phyloP scores from a whole-genome alignment of 352 stramenopile genomes.

The Phytophthora chlamydospora region DNA sequence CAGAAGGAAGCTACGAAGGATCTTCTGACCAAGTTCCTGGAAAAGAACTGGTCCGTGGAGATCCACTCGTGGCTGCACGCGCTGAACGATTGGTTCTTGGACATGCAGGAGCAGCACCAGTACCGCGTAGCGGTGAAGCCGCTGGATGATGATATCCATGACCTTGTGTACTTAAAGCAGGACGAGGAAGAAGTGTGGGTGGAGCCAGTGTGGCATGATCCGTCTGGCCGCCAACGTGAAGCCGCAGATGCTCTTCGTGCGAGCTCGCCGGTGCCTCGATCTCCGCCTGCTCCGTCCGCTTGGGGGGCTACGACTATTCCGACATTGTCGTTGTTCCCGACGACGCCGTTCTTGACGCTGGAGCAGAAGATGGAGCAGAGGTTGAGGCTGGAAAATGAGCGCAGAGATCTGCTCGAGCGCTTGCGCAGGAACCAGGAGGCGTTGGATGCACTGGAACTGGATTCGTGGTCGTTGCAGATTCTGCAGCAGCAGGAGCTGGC shows the following conservation, averaged over 20 bases:
- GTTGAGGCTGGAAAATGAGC: slow-evolving; percentile 30
- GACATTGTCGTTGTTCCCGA: slow-evolving; percentile 21
- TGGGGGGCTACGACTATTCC: slow-evolving; percentile 22
- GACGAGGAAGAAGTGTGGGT: slow-evolving; percentile 31
- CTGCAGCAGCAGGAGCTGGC: slow-evolving; percentile 27
- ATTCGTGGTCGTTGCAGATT: slow-evolving; percentile 34
- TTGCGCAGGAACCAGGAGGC: slow-evolving; percentile 34
- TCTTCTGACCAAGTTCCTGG: slow-evolving; percentile 38
- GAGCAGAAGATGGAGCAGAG: slow-evolving; percentile 30
- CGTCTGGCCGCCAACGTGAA: slow-evolving; percentile 14
- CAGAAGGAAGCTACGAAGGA: slow-evolving; percentile 41
- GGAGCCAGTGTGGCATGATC: slow-evolving; percentile 22
- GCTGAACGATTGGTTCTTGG: slow-evolving; percentile 39
- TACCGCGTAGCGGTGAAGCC: slow-evolving; percentile 30
- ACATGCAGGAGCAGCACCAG: slow-evolving; percentile 36
- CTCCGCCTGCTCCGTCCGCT: slow-evolving; percentile 15
- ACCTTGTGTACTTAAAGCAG: slow-evolving; percentile 33
- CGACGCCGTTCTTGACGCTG: slow-evolving; percentile 21
- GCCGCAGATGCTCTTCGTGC: neutral
- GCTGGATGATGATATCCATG: slow-evolving; percentile 36
- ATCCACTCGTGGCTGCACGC: slow-evolving; percentile 50
- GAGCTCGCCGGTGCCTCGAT: slow-evolving; percentile 1
- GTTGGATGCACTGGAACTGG: slow-evolving; percentile 26
- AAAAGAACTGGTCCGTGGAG: slow-evolving; percentile 43
- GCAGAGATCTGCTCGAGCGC: slow-evolving; percentile 26